These are phyloP conservation scores for Pycnococcus provasolii DNA, from an alignment of 139 green algal species.

Conservation along the genomic window DNA sequence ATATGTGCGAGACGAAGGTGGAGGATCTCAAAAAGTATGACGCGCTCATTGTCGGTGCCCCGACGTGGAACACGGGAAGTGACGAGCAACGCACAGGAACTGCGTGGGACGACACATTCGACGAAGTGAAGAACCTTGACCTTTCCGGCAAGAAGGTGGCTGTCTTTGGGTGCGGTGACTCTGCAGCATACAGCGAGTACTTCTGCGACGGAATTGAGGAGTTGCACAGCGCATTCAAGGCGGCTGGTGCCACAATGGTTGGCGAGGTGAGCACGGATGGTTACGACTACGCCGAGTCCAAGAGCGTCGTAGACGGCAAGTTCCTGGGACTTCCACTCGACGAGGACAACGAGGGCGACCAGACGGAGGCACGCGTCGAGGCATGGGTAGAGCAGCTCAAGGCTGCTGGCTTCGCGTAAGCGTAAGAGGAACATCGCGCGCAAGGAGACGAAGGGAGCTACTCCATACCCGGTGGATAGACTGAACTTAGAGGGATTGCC, in stretches of 20 bases:
- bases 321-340: conserved; percentile 32
- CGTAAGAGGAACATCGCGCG: background rate
- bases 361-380: conserved; percentile 19
- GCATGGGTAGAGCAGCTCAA: conserved; percentile 6
- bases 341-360: conserved; percentile 33
- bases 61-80: conserved; percentile 35
- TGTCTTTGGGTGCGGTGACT: conserved; percentile 30
- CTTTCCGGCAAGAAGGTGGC: conserved; percentile 14
- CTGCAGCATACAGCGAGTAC: conserved; percentile 32
- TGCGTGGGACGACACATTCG: conserved; percentile 27
- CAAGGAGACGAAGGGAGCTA: too few relatives aligned
- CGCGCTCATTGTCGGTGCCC: conserved; percentile 30
- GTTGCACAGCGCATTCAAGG: conserved; percentile 29
- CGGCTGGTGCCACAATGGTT: conserved; percentile 30
- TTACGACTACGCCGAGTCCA: conserved; percentile 33
- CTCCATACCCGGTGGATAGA: too few relatives aligned
- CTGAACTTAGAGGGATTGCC: too few relatives aligned
- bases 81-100: conserved; percentile 27
- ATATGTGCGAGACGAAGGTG: conserved; percentile 26
- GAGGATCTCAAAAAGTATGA: conserved; percentile 17
- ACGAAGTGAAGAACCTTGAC: conserved; percentile 15
- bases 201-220: conserved; percentile 40
- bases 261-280: conserved; percentile 26
- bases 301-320: conserved; percentile 29
- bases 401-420: conserved; percentile 5